Evolutionary conservation across 805 yeast species (phyloP), one percentile per base, ranked within the genome.

Genomic region (Phaffomyces opuntiae): DNA sequence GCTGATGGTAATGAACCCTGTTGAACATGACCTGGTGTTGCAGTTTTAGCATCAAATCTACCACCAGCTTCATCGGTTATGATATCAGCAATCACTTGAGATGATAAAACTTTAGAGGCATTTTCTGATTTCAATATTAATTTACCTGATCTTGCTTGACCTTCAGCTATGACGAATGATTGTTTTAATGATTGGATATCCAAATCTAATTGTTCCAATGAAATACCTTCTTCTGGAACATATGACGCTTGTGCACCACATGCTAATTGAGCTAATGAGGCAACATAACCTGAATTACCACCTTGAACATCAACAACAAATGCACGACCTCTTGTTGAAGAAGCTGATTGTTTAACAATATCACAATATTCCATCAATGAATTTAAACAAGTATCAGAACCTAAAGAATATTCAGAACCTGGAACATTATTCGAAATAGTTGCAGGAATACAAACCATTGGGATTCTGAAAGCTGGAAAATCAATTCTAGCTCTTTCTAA

Each of bases 301-400:
- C 95, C 95, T 68, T 85, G 95, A 29, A 81, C 84, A 59, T 85
- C 95, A 49, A 85, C 86, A 33, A 85, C 87, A 58, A 85, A 85
- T 14, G 81, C 84, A 64, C 93, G 73, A 57, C 84, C 77, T 72
- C 91, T 74, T 1, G 89, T 77, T 16, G 90, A 83, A 14, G 87
- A 75, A 11, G 95, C 93, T 32, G 83, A 75, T 63, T 85, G 90
- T 56, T 83, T 82, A 41, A 84, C 78, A n/a, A 81, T 78, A 60
- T 83, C 91, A 71, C 89, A 83, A 64, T 84, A 83, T 46, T 78
- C 73, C 63, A 82, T 78, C 59, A 83, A 68, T 36, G 81, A 73
- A 61, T 83, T 84, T 61, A 83, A 67, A 64, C 90, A 82, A 5
- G 91, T 83, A 58, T 84, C 90, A 38, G 83, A 68, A 43, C 91